phyloP scores from a whole-genome alignment of 371 early-diverging fungal species.

The Mortierella sp. region DNA sequence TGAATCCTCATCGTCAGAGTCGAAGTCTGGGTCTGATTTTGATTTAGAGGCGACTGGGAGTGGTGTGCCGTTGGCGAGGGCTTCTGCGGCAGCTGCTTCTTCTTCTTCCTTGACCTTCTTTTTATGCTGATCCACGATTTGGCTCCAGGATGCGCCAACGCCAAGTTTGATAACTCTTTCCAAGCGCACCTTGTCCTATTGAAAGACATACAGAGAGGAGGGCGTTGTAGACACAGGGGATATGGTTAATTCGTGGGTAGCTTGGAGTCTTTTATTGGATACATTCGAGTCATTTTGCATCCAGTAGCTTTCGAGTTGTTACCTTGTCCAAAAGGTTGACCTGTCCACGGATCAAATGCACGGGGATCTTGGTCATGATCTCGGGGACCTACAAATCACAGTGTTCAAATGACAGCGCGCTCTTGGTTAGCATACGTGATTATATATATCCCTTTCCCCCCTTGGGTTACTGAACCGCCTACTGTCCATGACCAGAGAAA shows the following conservation, averaged over 20 bases:
- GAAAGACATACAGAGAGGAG: neutral
- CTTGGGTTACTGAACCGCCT: too few relatives aligned
- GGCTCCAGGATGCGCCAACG: slow-evolving; percentile 60
- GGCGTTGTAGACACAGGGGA: too few relatives aligned
- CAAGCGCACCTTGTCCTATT: slow-evolving; percentile 62
- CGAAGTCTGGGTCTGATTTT: slow-evolving; percentile 15
- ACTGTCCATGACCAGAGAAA: too few relatives aligned
- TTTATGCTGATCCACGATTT: slow-evolving; percentile 55
- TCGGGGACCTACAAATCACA: slow-evolving; percentile 30
- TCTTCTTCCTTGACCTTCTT: slow-evolving; percentile 54
- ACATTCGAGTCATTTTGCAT: neutral
- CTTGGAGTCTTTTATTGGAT: neutral
- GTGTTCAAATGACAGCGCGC: neutral
- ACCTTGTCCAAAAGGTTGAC: slow-evolving; percentile 49
- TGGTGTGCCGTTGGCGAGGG: slow-evolving; percentile 55
- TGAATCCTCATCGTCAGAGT: slow-evolving; percentile 48
- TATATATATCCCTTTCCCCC: too few relatives aligned
- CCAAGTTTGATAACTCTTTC: slow-evolving; percentile 62
- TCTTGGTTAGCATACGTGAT: neutral
- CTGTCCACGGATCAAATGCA: slow-evolving; percentile 51
- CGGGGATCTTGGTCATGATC: slow-evolving; percentile 42
- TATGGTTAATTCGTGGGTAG: neutral
- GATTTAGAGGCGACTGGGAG: slow-evolving; percentile 27
- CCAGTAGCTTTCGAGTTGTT: neutral
- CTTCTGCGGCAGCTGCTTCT: slow-evolving; percentile 49